Evolutionary conservation across 2,329 filamentous ascomycete genomes (phyloP).

Genomic region (Phialophora macrospora): DNA sequence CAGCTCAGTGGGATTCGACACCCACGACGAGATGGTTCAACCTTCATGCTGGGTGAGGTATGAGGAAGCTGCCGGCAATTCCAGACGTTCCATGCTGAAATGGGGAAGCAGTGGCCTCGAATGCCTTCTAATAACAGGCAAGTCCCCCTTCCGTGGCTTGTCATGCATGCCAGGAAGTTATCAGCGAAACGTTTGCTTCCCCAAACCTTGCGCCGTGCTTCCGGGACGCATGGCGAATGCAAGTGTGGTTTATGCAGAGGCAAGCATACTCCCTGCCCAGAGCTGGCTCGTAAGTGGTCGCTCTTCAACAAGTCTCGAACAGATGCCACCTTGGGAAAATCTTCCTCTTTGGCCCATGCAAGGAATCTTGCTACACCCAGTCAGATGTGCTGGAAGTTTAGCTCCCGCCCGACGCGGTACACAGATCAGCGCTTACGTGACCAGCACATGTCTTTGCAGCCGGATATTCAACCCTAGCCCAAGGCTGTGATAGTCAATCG

Average conservation of each 20-base stretch:
- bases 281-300: not conserved
- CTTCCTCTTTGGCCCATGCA: not conserved
- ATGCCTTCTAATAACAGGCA: not conserved
- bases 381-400: not conserved
- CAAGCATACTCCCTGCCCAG: not conserved
- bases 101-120: not conserved
- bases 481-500: not conserved
- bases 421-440: constrained; percentile 15
- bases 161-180: not conserved
- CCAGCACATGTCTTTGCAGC: not conserved
- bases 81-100: constrained; percentile 2
- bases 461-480: not conserved
- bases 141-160: not conserved
- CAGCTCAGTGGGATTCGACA: not conserved
- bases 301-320: not conserved
- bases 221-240: not conserved
- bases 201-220: constrained; percentile 8
- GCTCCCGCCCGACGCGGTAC: not conserved
- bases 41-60: not conserved
- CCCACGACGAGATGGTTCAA: not conserved
- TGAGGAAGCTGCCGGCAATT: not conserved
- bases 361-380: not conserved
- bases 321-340: constrained; percentile 3
- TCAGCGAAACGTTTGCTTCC: not conserved
- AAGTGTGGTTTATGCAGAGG: not conserved